Conservation (phyloP, 805 yeast species). For the Wickerhamomyces kurtzmanii region DNA sequence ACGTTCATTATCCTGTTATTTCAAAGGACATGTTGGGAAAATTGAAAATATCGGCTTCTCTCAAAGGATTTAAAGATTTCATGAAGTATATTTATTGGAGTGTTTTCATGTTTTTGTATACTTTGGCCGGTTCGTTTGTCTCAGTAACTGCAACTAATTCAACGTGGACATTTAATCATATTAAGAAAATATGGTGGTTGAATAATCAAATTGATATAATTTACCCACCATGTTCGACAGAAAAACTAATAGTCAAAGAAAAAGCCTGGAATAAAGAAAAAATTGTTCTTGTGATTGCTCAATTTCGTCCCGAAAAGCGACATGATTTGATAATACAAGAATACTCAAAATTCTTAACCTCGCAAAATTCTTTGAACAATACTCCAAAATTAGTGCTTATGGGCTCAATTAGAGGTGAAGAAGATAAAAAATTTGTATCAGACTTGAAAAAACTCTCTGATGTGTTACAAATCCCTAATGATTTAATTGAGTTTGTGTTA, state of each 20-base stretch:
- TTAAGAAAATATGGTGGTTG: slow-evolving; percentile 51
- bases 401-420: slow-evolving; percentile 73
- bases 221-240: slow-evolving; percentile 89
- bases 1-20: slow-evolving; percentile 92
- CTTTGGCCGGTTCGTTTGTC: slow-evolving; percentile 55
- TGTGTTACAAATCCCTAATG: slow-evolving; percentile 29
- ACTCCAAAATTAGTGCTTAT: slow-evolving; percentile 58
- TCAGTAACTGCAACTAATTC: slow-evolving; percentile 70
- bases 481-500: slow-evolving; percentile 42
- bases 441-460: slow-evolving; percentile 33
- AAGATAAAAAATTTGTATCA: slow-evolving; percentile 53
- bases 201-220: slow-evolving; percentile 36
- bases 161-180: slow-evolving; percentile 84
- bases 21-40: slow-evolving; percentile 80
- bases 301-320: slow-evolving; percentile 92
- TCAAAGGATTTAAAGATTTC: slow-evolving; percentile 15
- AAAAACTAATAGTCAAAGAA: slow-evolving; percentile 26
- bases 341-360: slow-evolving; percentile 43
- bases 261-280: slow-evolving; percentile 21
- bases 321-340: slow-evolving; percentile 62
- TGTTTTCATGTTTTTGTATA: slow-evolving; percentile 51
- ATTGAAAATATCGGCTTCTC: slow-evolving; percentile 23
- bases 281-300: slow-evolving; percentile 51
- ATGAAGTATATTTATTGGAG: slow-evolving; percentile 64
- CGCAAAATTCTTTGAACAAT: slow-evolving; percentile 1